A percentile compares a stretch with the other conserved stretches of the same genome.
Evolutionary conservation across 2,329 filamentous ascomycete species (phyloP).

Genomic region (Talaromyces pinophilus): DNA sequence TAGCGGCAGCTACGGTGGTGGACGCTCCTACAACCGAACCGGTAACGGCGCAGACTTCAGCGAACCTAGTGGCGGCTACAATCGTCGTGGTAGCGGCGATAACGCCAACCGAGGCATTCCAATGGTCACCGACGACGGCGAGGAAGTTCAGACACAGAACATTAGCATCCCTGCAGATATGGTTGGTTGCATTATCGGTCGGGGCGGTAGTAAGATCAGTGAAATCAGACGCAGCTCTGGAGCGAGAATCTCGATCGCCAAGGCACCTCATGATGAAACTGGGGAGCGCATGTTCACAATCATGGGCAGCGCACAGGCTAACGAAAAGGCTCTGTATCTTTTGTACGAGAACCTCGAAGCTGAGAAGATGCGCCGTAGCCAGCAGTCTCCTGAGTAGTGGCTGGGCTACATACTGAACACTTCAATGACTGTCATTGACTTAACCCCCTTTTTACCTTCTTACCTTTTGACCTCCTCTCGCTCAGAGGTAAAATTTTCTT

Average conservation of each 20-base stretch:
- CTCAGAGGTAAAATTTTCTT: slow-evolving; percentile 12
- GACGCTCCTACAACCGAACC: slow-evolving; percentile 82
- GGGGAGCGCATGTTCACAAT: slow-evolving; percentile 99
- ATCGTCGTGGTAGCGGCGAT: slow-evolving; percentile 81
- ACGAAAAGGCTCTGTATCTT: slow-evolving; percentile 93
- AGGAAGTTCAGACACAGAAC: slow-evolving; percentile 95
- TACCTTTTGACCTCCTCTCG: slow-evolving; percentile 9
- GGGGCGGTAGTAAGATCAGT: slow-evolving; percentile 93
- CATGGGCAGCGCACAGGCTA: slow-evolving; percentile 89
- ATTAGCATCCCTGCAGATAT: slow-evolving; percentile 99
- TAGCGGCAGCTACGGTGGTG: slow-evolving; percentile 46
- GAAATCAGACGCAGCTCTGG: slow-evolving; percentile 97
- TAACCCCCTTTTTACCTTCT: neutral
- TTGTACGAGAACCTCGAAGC: slow-evolving; percentile 98
- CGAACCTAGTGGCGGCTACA: slow-evolving; percentile 71
- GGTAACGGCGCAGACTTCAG: slow-evolving; percentile 98
- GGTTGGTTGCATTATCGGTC: slow-evolving; percentile 99
- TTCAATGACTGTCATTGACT: slow-evolving; percentile 11
- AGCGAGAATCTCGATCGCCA: slow-evolving; percentile 95
- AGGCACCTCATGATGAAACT: slow-evolving; percentile 93
- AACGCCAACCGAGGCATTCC: slow-evolving; percentile 77
- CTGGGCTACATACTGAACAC: neutral
- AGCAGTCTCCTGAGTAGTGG: slow-evolving; percentile 62
- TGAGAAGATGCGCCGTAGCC: slow-evolving; percentile 97
- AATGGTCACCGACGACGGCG: slow-evolving; percentile 91